A percentile compares a stretch with the other conserved stretches of the same genome.
Evolutionary conservation across 495 filamentous ascomycete genomes (phyloP).

Genomic region (Platismatia glauca): DNA sequence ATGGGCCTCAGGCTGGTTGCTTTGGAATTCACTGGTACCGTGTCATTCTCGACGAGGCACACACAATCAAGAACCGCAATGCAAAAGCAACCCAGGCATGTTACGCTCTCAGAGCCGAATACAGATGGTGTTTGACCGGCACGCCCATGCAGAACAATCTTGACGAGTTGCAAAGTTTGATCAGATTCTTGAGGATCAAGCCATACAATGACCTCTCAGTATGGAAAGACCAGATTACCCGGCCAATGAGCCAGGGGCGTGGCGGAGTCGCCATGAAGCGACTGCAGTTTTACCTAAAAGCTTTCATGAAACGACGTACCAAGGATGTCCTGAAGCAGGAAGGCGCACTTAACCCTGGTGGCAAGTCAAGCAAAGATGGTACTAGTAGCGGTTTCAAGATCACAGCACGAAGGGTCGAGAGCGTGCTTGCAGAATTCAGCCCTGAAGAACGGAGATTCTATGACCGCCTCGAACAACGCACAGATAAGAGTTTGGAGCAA

Average conservation of each 20-base stretch:
- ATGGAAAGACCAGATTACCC: constrained; percentile 84
- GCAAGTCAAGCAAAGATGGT: constrained; percentile 40
- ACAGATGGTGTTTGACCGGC: constrained; percentile 91
- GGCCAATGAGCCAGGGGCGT: constrained; percentile 73
- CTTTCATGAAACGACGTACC: constrained; percentile 92
- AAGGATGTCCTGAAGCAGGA: constrained; percentile 89
- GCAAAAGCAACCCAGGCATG: constrained; percentile 87
- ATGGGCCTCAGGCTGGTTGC: constrained; percentile 62
- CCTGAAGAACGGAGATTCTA: constrained; percentile 78
- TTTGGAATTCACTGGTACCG: constrained; percentile 93
- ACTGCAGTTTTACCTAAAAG: constrained; percentile 71
- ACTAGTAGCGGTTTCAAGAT: constrained; percentile 66
- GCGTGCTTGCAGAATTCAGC: constrained; percentile 68
- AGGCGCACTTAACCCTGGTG: constrained; percentile 63
- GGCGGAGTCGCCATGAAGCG: constrained; percentile 85
- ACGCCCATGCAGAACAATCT: constrained; percentile 97
- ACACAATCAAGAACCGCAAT: constrained; percentile 96
- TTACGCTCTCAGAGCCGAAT: constrained; percentile 70
- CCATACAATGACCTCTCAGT: constrained; percentile 73
- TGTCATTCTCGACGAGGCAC: constrained; percentile 90
- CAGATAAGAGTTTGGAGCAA: constrained; percentile 72
- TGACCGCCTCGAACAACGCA: constrained; percentile 68
- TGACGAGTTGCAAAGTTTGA: constrained; percentile 89
- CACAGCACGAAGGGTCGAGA: constrained; percentile 76
- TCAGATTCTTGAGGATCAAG: constrained; percentile 85